A percentile compares a stretch with the other conserved stretches of the same genome.
These are phyloP conservation scores for Primulina huaijiensis DNA, from an alignment of 257 asterid genomes.

Conservation along the genomic window DNA sequence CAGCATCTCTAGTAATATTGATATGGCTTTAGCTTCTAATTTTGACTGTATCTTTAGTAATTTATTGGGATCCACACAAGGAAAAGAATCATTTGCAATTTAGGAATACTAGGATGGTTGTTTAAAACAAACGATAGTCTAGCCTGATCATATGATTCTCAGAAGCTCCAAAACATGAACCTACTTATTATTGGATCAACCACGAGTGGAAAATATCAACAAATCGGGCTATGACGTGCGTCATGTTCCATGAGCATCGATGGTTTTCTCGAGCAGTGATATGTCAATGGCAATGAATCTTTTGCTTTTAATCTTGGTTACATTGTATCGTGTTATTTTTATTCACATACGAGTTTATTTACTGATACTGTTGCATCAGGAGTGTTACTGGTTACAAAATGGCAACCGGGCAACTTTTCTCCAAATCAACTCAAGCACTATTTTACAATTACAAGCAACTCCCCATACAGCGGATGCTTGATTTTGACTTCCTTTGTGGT, in stretches of 20 bases:
- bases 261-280: background rate
- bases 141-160: conserved; percentile 13
- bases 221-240: background rate
- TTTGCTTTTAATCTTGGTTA: conserved; percentile 5
- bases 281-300: background rate
- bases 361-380: conserved; percentile 38
- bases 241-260: background rate
- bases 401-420: conserved; percentile 94
- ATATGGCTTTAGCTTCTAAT: background rate
- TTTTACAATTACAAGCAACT: conserved; percentile 93
- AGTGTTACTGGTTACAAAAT: conserved; percentile 40
- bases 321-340: background rate
- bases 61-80: conserved; percentile 7
- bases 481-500: conserved; percentile 98
- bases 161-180: conserved; percentile 3
- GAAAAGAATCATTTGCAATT: conserved; percentile 12
- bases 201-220: background rate
- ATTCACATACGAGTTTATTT: background rate
- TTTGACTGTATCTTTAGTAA: conserved; percentile 6
- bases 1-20: background rate
- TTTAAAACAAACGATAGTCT: background rate
- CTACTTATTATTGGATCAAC: background rate
- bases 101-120: conserved; percentile 9
- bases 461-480: conserved; percentile 99
- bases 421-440: conserved; percentile 84